A percentile compares a stretch with the other conserved stretches of the same genome.
phyloP scores from a whole-genome alignment of 352 stramenopile species.

The Globisporangium yorkense region DNA sequence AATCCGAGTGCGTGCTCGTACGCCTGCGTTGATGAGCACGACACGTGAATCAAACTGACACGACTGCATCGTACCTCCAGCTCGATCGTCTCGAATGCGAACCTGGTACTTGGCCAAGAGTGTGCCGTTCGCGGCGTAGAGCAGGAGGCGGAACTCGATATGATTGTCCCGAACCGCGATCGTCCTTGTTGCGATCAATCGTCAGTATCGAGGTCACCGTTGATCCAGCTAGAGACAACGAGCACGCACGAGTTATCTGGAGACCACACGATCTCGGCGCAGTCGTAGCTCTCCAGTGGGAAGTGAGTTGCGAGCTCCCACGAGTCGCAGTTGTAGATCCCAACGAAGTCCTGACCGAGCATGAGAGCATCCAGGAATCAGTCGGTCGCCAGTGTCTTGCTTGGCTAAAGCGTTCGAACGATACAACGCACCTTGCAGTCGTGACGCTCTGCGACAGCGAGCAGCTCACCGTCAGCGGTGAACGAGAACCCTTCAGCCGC shows the following conservation, averaged over 20 bases:
- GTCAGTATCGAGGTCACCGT: background rate
- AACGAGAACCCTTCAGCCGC: constrained; percentile 59
- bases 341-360: constrained; percentile 51
- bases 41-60: too few species aligned
- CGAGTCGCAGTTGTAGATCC: constrained; percentile 65
- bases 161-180: constrained; percentile 69
- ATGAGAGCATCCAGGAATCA: background rate
- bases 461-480: constrained; percentile 41
- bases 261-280: constrained; percentile 61
- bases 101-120: constrained; percentile 73
- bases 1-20: constrained; percentile 78
- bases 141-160: constrained; percentile 65
- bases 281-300: constrained; percentile 74
- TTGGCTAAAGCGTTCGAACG: too few species aligned
- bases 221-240: background rate
- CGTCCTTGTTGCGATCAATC: constrained; percentile 20
- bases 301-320: constrained; percentile 76
- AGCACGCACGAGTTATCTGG: constrained; percentile 56
- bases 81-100: background rate
- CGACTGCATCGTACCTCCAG: too few species aligned
- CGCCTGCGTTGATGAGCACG: constrained; percentile 22
- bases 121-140: constrained; percentile 62
- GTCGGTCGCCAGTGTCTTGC: background rate
- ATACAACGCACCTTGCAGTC: constrained; percentile 57
- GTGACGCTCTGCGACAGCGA: constrained; percentile 65